A percentile compares a stretch with the other conserved stretches of the same genome.
phyloP scores from a whole-genome alignment of 2,329 filamentous ascomycete genomes.

The Alternaria sp. region DNA sequence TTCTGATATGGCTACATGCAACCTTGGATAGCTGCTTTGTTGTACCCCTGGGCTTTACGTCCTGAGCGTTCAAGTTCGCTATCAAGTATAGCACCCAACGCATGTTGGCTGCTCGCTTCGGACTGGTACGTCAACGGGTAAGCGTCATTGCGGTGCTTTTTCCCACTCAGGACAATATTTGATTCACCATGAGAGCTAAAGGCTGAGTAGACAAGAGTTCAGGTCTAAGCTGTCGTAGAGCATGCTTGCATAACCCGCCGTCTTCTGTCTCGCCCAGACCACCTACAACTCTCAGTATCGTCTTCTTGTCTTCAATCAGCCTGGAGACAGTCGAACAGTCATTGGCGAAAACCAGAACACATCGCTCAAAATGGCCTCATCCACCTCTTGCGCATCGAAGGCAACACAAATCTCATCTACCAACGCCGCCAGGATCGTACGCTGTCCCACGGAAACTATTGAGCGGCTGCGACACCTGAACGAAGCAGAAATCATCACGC shows the following conservation, averaged over 20 bases:
- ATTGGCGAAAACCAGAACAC: slow-evolving; percentile 12
- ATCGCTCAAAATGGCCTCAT: not conserved
- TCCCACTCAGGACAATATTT: slow-evolving; percentile 11
- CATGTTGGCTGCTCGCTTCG: slow-evolving; percentile 24
- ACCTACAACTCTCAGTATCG: not conserved
- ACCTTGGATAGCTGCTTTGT: slow-evolving; percentile 24
- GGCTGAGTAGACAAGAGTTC: slow-evolving; percentile 9
- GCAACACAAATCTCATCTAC: slow-evolving; percentile 14
- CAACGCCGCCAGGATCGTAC: slow-evolving; percentile 34
- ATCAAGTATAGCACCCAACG: slow-evolving; percentile 19
- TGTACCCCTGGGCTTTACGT: slow-evolving; percentile 25
- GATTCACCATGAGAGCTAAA: slow-evolving; percentile 12
- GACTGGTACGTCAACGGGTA: slow-evolving; percentile 11
- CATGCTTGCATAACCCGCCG: not conserved
- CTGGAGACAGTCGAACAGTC: not conserved
- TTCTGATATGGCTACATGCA: slow-evolving; percentile 31
- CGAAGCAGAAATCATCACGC: slow-evolving; percentile 52
- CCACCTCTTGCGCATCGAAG: not conserved
- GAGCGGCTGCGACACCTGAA: slow-evolving; percentile 46
- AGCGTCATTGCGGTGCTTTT: slow-evolving; percentile 14
- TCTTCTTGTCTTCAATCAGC: not conserved
- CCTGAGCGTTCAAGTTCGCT: slow-evolving; percentile 27
- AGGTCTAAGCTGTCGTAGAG: slow-evolving; percentile 1
- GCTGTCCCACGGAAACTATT: slow-evolving; percentile 36
- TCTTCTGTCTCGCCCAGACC: not conserved